Evolutionary conservation across 2,329 filamentous ascomycete species (phyloP).

Genomic region (Stemphylium vesicarium): DNA sequence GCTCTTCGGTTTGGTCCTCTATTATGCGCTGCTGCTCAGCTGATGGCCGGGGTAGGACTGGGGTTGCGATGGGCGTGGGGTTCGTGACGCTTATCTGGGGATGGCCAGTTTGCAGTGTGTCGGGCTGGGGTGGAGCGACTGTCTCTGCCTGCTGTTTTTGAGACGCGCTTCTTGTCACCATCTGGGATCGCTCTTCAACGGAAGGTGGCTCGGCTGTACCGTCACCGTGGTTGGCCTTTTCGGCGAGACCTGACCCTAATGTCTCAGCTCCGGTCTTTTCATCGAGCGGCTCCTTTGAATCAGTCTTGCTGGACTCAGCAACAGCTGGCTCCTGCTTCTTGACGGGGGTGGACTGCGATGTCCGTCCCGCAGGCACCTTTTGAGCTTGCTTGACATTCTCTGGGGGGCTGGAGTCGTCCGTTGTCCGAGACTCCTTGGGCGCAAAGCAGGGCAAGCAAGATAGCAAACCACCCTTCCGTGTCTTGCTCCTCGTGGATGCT

Average conservation of each 20-base stretch:
- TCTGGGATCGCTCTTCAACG: conserved; percentile 31
- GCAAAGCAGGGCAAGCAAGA: conserved; percentile 71
- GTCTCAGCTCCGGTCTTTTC: conserved; percentile 49
- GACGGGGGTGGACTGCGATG: conserved; percentile 58
- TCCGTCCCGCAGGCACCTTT: conserved; percentile 46
- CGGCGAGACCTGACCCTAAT: conserved; percentile 27
- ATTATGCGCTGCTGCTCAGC: conserved; percentile 52
- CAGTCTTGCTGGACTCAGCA: conserved; percentile 52
- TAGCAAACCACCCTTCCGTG: conserved; percentile 51
- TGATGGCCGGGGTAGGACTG: conserved; percentile 41
- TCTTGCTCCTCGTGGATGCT: conserved; percentile 46
- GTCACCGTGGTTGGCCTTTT: conserved; percentile 31
- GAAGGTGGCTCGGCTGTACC: conserved; percentile 32
- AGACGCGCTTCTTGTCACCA: conserved; percentile 42
- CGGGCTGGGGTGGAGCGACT: conserved; percentile 41
- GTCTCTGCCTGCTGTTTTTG: conserved; percentile 41
- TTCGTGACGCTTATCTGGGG: conserved; percentile 53
- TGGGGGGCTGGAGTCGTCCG: conserved; percentile 52
- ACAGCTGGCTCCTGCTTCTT: conserved; percentile 56
- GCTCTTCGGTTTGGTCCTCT: conserved; percentile 58
- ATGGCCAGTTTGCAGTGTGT: conserved; percentile 40
- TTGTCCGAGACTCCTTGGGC: conserved; percentile 62
- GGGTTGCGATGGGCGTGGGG: conserved; percentile 53
- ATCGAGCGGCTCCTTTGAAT: conserved; percentile 54
- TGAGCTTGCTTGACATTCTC: conserved; percentile 53